phyloP scores from a whole-genome alignment of 1,139 yeast genomes.

The Lodderomyces parapsilosis region DNA sequence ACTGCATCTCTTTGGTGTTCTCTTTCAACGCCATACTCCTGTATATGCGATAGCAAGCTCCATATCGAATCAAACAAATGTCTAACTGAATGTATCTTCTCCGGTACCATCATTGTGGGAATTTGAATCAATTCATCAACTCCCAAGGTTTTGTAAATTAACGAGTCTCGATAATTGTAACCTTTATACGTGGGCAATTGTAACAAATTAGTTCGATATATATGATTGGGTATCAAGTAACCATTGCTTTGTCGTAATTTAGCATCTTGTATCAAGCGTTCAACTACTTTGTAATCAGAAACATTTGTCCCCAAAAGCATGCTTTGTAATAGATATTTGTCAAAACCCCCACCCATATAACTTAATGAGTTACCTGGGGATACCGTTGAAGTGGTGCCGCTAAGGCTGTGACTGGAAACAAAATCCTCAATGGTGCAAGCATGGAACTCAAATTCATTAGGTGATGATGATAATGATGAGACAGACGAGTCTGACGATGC shows the following conservation, averaged over 20 bases:
- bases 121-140: constrained; percentile 14
- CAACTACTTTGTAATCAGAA: constrained; percentile 14
- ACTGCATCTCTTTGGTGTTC: background rate
- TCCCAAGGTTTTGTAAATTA: constrained; percentile 13
- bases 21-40: background rate
- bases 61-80: constrained; percentile 20
- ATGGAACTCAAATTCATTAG: constrained; percentile 2
- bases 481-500: too few relatives aligned
- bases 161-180: constrained; percentile 9
- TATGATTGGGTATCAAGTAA: constrained; percentile 19
- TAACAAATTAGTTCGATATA: constrained; percentile 15
- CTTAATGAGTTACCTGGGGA: constrained; percentile 26
- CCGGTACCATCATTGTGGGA: constrained; percentile 19
- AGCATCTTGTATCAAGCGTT: constrained; percentile 17
- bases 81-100: constrained; percentile 10
- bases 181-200: constrained; percentile 7
- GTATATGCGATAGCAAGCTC: constrained; percentile 18
- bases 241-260: constrained; percentile 17
- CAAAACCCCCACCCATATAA: constrained; percentile 32
- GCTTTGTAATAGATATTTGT: constrained; percentile 20
- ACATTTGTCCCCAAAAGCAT: constrained; percentile 12
- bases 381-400: constrained; percentile 14
- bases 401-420: constrained; percentile 6
- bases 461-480: background rate
- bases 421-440: constrained; percentile 11